Conservation (phyloP, 2,329 filamentous ascomycete species). For the Colletotrichum musae region DNA sequence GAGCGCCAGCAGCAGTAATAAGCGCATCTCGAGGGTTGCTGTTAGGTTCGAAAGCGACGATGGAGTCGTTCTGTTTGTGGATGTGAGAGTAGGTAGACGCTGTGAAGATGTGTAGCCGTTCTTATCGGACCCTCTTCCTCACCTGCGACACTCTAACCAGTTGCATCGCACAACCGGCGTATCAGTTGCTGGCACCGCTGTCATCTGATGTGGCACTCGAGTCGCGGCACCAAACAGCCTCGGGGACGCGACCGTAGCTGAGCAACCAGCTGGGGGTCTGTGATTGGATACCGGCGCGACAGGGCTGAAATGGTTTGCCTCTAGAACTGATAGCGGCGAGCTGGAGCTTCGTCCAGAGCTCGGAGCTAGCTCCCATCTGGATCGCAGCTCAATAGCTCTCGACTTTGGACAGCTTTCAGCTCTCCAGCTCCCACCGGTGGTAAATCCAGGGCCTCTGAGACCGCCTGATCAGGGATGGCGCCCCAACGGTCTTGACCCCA, state of each 20-base stretch:
- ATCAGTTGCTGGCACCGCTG: constrained; percentile 23
- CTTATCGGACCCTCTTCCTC: constrained; percentile 23
- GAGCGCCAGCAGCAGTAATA: constrained; percentile 5
- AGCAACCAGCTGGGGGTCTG: neutral
- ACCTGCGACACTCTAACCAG: constrained; percentile 23
- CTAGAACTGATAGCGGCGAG: neutral
- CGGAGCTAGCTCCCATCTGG: constrained; percentile 13
- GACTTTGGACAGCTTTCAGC: too few relatives aligned
- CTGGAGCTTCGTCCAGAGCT: neutral
- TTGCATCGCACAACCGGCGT: constrained; percentile 20
- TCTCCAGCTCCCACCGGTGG: too few relatives aligned
- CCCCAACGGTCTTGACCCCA: too few relatives aligned
- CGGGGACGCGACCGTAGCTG: constrained; percentile 21
- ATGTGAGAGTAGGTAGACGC: neutral
- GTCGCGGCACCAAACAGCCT: constrained; percentile 17
- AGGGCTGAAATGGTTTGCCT: constrained; percentile 11
- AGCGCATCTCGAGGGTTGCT: too few relatives aligned
- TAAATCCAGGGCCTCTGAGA: too few relatives aligned
- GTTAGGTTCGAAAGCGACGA: too few relatives aligned
- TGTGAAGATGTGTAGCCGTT: neutral
- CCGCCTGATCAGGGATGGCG: too few relatives aligned
- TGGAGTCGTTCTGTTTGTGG: neutral
- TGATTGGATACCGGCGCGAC: constrained; percentile 31
- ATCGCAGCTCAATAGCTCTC: constrained; percentile 6
- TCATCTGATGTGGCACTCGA: constrained; percentile 26